Conservation (phyloP, 768 basidiomycete species). For the Boletus speciosus region DNA sequence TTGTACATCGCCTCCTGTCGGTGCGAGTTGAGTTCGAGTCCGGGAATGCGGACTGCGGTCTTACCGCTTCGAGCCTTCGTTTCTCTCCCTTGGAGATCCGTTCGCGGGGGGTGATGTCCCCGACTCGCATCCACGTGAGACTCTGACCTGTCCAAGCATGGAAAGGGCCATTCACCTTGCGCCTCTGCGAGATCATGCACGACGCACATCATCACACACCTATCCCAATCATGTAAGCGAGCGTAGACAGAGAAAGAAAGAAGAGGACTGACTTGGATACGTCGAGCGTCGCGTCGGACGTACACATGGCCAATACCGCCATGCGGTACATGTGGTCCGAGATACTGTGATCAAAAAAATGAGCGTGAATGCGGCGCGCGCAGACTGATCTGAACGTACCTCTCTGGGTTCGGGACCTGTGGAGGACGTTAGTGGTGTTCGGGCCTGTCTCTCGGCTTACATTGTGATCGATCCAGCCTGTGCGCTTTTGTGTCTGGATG, state of each 20-base stretch:
- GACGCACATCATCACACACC: constrained; percentile 85
- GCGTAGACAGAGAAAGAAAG: background rate
- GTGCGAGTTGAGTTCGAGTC: background rate
- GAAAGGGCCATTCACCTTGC: constrained; percentile 49
- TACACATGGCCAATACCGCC: constrained; percentile 90
- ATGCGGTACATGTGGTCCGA: constrained; percentile 98
- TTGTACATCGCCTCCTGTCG: constrained; percentile 84
- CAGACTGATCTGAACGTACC: constrained; percentile 39
- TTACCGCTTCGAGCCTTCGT: constrained; percentile 64
- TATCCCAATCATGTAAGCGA: background rate
- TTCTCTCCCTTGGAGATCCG: constrained; percentile 83
- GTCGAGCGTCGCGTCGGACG: constrained; percentile 69
- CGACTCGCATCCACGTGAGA: constrained; percentile 49
- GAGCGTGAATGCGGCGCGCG: background rate
- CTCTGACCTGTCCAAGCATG: background rate
- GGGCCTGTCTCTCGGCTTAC: constrained; percentile 3
- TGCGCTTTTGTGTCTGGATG: constrained; percentile 85
- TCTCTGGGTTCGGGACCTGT: constrained; percentile 82
- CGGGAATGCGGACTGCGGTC: constrained; percentile 8
- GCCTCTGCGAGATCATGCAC: constrained; percentile 98
- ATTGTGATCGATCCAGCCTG: constrained; percentile 88
- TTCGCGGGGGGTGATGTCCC: constrained; percentile 90
- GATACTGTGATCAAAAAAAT: constrained; percentile 48
- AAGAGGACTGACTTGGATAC: constrained; percentile 56
- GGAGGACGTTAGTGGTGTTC: constrained; percentile 2